A percentile compares a stretch with the other conserved stretches of the same genome.
These are phyloP conservation scores for Naganishia antarctica DNA, from an alignment of 768 basidiomycete genomes.

Conservation along the genomic window DNA sequence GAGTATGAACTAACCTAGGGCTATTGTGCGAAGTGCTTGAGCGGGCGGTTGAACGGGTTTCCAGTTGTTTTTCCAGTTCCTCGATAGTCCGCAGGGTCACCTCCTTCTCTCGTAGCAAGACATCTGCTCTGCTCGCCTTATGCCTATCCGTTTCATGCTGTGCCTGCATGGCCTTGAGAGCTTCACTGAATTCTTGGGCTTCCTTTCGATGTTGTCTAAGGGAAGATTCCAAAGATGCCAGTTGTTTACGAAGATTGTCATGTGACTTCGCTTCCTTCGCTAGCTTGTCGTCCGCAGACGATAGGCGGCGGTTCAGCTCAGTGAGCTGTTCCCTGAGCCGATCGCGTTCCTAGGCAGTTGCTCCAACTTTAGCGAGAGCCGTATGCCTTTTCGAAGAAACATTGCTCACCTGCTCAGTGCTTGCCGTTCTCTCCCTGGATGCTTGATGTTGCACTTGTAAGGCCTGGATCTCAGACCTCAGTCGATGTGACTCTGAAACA, in stretches of 20 bases:
- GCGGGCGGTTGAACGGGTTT: not conserved
- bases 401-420: conserved; percentile 6
- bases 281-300: not conserved
- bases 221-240: conserved; percentile 7
- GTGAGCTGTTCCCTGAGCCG: not conserved
- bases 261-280: conserved; percentile 8
- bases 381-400: not conserved
- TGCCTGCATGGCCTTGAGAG: conserved; percentile 7
- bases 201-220: conserved; percentile 23
- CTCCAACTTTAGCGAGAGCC: not conserved
- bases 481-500: not conserved
- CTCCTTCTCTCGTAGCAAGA: not conserved
- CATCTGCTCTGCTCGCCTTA: not conserved
- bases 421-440: not conserved
- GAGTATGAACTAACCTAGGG: not conserved
- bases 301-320: not conserved
- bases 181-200: conserved; percentile 24
- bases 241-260: conserved; percentile 14
- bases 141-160: conserved; percentile 3
- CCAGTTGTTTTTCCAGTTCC: conserved; percentile 8
- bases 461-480: not conserved
- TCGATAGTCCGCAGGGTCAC: conserved; percentile 14
- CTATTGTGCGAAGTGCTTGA: not conserved
- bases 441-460: not conserved
- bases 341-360: conserved; percentile 2